A percentile compares a stretch with the other conserved stretches of the same genome.
phyloP scores from a whole-genome alignment of 2,329 filamentous ascomycete species.

The Colletotrichum gloeosporioides region DNA sequence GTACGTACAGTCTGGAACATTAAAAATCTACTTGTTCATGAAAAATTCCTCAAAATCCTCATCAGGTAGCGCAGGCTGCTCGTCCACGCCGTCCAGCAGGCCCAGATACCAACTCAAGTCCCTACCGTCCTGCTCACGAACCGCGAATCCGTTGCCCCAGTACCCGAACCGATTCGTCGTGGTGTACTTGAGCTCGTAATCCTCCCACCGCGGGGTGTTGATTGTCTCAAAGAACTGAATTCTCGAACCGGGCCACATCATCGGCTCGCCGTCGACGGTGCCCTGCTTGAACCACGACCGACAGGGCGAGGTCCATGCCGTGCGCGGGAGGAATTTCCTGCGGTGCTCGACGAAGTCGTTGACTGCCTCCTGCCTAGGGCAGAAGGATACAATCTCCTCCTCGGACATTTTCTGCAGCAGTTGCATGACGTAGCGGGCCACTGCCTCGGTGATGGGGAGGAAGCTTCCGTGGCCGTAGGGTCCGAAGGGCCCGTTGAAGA shows the following conservation, averaged over 20 bases:
- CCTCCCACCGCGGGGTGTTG: slow-evolving; percentile 29
- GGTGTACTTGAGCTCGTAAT: slow-evolving; percentile 27
- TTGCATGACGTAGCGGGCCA: slow-evolving; percentile 33
- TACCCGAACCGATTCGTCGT: slow-evolving; percentile 29
- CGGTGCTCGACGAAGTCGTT: slow-evolving; percentile 35
- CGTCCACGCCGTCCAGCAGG: slow-evolving; percentile 18
- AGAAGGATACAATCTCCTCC: slow-evolving; percentile 28
- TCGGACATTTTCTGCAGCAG: slow-evolving; percentile 31
- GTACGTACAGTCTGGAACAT: not conserved
- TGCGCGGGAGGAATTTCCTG: slow-evolving; percentile 30
- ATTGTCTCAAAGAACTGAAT: slow-evolving; percentile 31
- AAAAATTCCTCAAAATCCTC: slow-evolving; percentile 29
- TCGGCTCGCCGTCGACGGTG: slow-evolving; percentile 27
- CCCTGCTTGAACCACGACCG: slow-evolving; percentile 32
- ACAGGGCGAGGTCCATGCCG: slow-evolving; percentile 29
- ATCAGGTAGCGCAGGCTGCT: slow-evolving; percentile 26
- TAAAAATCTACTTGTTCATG: slow-evolving; percentile 20
- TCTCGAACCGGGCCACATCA: slow-evolving; percentile 30
- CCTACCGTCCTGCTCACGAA: slow-evolving; percentile 19
- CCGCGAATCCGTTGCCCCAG: slow-evolving; percentile 29
- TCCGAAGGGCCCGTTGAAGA: slow-evolving; percentile 30
- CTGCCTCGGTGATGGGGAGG: slow-evolving; percentile 29
- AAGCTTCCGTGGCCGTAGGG: slow-evolving; percentile 31
- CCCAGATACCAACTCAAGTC: slow-evolving; percentile 28
- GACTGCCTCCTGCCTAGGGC: slow-evolving; percentile 27